Conservation (phyloP, 2,329 filamentous ascomycete genomes). For the Colletotrichum tropicicola region DNA sequence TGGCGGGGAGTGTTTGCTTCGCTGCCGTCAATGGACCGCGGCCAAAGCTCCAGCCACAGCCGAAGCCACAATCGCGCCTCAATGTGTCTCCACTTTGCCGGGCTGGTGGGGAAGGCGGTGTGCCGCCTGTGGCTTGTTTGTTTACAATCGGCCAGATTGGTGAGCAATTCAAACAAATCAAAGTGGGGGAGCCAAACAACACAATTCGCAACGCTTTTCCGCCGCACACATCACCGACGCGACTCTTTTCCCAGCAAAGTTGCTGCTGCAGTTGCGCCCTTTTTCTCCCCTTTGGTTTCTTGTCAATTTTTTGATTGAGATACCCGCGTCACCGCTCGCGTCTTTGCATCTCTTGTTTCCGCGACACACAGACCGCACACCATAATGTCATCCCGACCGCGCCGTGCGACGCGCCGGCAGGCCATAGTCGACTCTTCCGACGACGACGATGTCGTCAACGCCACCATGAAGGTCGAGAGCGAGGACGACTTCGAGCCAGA, state of each 20-base stretch:
- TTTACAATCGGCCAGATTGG: constrained; percentile 31
- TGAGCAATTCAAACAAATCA: constrained; percentile 31
- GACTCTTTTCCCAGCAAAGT: neutral
- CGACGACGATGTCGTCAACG: constrained; percentile 70
- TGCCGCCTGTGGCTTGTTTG: constrained; percentile 26
- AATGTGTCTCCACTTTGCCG: neutral
- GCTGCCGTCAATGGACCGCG: neutral
- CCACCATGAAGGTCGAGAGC: constrained; percentile 60
- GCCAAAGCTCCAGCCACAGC: neutral
- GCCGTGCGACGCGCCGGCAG: constrained; percentile 70
- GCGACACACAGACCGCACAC: neutral
- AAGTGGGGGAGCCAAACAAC: constrained; percentile 29
- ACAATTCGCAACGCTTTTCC: constrained; percentile 2
- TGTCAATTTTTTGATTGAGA: constrained; percentile 18
- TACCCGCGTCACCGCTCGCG: neutral
- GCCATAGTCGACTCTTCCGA: constrained; percentile 85
- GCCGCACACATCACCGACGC: constrained; percentile 1
- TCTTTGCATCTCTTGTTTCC: neutral
- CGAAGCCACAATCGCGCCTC: constrained; percentile 20
- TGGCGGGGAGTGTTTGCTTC: neutral
- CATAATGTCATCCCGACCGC: constrained; percentile 44
- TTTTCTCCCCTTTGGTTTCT: neutral
- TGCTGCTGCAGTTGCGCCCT: neutral
- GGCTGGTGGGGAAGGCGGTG: constrained; percentile 3
- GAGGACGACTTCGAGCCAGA: constrained; percentile 86